These are phyloP conservation scores for Symbiodinium natans DNA, from an alignment of 73 alveolate genomes.

Conservation along the genomic window DNA sequence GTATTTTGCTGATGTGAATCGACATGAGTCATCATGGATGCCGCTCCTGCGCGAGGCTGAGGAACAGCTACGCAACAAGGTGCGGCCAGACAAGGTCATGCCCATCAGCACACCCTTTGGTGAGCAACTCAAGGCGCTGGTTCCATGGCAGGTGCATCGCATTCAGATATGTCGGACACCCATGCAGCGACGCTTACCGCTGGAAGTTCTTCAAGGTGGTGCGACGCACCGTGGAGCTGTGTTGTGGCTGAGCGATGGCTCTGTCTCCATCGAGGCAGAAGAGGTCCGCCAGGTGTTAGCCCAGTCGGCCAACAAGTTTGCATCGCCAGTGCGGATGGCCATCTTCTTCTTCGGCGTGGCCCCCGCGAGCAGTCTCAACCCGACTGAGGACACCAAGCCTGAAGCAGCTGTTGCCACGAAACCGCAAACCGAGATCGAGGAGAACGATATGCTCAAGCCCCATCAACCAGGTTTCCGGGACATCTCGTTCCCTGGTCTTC, in stretches of 20 bases:
- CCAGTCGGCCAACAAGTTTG: not conserved
- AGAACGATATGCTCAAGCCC: not conserved
- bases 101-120: not conserved
- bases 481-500: not conserved
- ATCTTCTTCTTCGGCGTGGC: constrained; percentile 35
- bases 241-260: not conserved
- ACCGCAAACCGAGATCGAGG: not conserved
- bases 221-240: not conserved
- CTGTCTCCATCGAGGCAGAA: not conserved
- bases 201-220: no score
- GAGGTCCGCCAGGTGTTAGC: not conserved
- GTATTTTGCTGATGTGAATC: not conserved
- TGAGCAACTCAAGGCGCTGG: not conserved
- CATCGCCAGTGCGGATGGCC: not conserved
- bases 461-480: not conserved
- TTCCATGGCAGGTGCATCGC: not conserved
- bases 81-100: not conserved
- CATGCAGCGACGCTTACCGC: not conserved
- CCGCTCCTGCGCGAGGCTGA: constrained; percentile 10
- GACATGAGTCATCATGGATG: not conserved
- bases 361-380: not conserved
- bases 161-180: constrained; percentile 7
- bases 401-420: not conserved
- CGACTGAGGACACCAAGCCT: not conserved
- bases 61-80: not conserved